Percentiles rank a stretch among this genome's conserved stretches.
phyloP scores from a whole-genome alignment of 331 rosid genomes.

The Cydonia oblonga region DNA sequence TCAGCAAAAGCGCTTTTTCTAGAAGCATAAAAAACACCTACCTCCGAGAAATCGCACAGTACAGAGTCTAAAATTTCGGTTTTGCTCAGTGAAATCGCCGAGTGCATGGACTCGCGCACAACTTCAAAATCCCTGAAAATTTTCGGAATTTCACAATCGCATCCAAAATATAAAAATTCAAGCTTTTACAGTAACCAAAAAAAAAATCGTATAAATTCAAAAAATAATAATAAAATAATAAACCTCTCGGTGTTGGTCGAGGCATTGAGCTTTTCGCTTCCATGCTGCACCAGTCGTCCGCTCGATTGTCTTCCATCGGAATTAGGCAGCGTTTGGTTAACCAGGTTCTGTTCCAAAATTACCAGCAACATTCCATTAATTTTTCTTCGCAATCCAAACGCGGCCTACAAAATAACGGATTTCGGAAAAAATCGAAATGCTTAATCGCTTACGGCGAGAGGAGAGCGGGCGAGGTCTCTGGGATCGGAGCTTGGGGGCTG shows the following conservation, averaged over 20 bases:
- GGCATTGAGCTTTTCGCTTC: conserved; percentile 16
- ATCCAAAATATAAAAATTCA: neutral
- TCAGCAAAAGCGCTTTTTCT: too few relatives aligned
- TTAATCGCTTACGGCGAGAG: conserved; percentile 37
- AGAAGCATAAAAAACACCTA: neutral
- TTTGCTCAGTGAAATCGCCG: conserved; percentile 66
- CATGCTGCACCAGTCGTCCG: conserved; percentile 11
- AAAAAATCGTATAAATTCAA: neutral
- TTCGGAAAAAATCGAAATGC: neutral
- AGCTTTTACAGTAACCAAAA: too few relatives aligned
- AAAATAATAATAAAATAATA: neutral
- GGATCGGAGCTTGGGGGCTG: conserved; percentile 30
- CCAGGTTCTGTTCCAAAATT: conserved; percentile 28
- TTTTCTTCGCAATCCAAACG: neutral
- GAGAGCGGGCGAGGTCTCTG: conserved; percentile 41
- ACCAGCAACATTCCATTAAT: neutral
- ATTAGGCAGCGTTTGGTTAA: conserved; percentile 26
- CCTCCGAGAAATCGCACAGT: conserved; percentile 72
- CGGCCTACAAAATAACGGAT: neutral
- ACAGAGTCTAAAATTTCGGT: conserved; percentile 58
- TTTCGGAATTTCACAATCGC: neutral
- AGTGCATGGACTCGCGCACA: conserved; percentile 61
- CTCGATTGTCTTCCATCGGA: conserved; percentile 24
- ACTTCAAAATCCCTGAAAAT: conserved; percentile 44
- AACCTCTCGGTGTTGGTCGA: conserved; percentile 49